Evolutionary conservation across 2,329 filamentous ascomycete species (phyloP).

Genomic region (Aspergillus calidoustus): DNA sequence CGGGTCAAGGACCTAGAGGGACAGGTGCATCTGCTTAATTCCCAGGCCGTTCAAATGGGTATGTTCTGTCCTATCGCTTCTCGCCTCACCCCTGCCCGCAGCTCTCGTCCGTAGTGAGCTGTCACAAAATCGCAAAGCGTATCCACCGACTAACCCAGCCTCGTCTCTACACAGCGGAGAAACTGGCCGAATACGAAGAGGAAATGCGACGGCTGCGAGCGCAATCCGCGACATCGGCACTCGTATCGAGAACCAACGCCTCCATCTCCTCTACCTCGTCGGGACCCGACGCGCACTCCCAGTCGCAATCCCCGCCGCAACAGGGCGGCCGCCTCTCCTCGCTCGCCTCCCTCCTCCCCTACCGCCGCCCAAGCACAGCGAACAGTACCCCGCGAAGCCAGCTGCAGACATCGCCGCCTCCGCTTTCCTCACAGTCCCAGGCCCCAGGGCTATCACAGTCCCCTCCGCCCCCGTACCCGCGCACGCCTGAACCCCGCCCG

Average conservation of each 20-base stretch:
- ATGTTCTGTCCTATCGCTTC: constrained; percentile 28
- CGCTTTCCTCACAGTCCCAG: neutral
- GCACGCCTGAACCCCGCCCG: constrained; percentile 26
- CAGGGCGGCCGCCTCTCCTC: constrained; percentile 41
- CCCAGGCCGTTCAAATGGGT: constrained; percentile 60
- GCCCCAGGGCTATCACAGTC: constrained; percentile 14
- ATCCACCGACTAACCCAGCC: neutral
- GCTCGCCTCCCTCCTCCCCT: constrained; percentile 45
- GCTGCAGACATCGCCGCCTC: neutral
- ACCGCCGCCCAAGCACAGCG: constrained; percentile 42
- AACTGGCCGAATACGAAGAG: constrained; percentile 67
- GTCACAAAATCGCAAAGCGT: neutral
- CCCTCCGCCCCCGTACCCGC: constrained; percentile 29
- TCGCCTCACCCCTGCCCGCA: neutral
- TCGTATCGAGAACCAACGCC: constrained; percentile 30
- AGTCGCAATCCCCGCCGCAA: constrained; percentile 31
- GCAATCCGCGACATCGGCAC: constrained; percentile 28
- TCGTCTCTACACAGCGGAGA: constrained; percentile 49
- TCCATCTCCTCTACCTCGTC: constrained; percentile 32
- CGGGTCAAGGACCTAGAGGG: constrained; percentile 58
- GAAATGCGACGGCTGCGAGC: constrained; percentile 58
- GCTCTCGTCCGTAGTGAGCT: neutral
- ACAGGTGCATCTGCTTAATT: constrained; percentile 57
- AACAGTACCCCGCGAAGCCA: constrained; percentile 20
- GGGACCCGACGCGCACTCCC: constrained; percentile 37